Percentiles rank a stretch among this genome's conserved stretches.
Conservation (phyloP, 768 basidiomycete species). For the Rhizopogon sp. region DNA sequence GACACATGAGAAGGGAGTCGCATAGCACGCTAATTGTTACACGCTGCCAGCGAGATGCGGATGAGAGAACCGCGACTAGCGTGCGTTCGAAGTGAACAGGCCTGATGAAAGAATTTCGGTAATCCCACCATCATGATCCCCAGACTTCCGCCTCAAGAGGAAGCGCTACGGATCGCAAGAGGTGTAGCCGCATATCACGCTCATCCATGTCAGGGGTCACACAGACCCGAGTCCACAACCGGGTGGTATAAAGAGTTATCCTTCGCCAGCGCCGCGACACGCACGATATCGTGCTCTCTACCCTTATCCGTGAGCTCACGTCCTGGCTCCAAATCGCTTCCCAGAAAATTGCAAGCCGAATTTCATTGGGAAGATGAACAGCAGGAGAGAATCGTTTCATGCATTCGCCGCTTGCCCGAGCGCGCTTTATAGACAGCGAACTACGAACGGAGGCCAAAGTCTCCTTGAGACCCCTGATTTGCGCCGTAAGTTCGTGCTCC, state of each 20-base stretch:
- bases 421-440: conserved; percentile 11
- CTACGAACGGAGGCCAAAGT: neutral
- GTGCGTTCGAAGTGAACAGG: conserved; percentile 22
- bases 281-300: conserved; percentile 21
- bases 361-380: conserved; percentile 26
- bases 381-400: conserved; percentile 22
- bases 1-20: conserved; percentile 24
- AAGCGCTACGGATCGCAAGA: neutral
- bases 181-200: neutral
- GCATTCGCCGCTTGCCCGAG: conserved; percentile 26
- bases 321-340: conserved; percentile 24
- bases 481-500: neutral
- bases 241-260: conserved; percentile 24
- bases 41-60: conserved; percentile 23
- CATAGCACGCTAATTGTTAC: conserved; percentile 20
- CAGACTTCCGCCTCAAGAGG: conserved; percentile 22
- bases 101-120: conserved; percentile 16
- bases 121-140: conserved; percentile 27
- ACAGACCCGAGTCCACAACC: conserved; percentile 24
- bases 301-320: conserved; percentile 10
- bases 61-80: conserved; percentile 21
- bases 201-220: conserved; percentile 13
- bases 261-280: conserved; percentile 29
- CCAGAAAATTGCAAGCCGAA: conserved; percentile 25
- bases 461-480: neutral